Base-by-base conservation (phyloP, 2,329 filamentous ascomycete species). In the Neophaeococcomyces aloes region DNA sequence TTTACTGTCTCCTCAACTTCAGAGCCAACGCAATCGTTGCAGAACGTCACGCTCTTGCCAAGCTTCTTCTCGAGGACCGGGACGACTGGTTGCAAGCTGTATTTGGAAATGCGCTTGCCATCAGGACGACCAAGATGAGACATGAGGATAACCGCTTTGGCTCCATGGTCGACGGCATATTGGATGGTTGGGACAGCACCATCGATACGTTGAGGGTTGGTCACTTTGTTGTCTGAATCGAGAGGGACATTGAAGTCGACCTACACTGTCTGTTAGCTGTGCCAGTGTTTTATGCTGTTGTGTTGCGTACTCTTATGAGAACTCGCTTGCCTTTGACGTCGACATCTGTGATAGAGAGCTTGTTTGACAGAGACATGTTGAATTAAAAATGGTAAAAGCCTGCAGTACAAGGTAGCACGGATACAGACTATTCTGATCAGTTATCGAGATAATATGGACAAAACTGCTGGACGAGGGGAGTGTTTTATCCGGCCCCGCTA, bases 241-340 rank as follows among this genome's bases (percentile, higher is more conserved):
- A 98, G 86, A 53, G 91, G 91, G 46, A 98, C 93, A 70, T 98
- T 98, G 81, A 98, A 98, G 78, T 98, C 91, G 66, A 98, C 89
- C 88, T 94, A 60, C 40, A 32, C 3, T 4, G 30, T 42, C 27
- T 34, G 39, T 27, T 6, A 7, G 39, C 10, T 34, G 19, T 42
- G 7, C 10, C 8, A 18, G 7, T 23, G 19, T 11, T 32, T n/a
- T n/a, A 7, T 35, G 18, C 25, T 40, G 27, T 17, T 33, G 25
- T 19, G 18, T 38, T 31, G 72, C 84, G 67, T 76, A 94, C 91
- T 62, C 91, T 84, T 66, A 98, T 95, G 60, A 98, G 77, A 68
- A 96, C 91, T 60, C 88, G 81, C 81, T 98, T 98, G 78, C 76
- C 89, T 79, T 94, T 94, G 69, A 98, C 76, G 70, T 98, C 88